Evolutionary conservation across 768 basidiomycete species (phyloP), one percentile per base, ranked within the genome.

Genomic region (Cystobasidium onofrii): DNA sequence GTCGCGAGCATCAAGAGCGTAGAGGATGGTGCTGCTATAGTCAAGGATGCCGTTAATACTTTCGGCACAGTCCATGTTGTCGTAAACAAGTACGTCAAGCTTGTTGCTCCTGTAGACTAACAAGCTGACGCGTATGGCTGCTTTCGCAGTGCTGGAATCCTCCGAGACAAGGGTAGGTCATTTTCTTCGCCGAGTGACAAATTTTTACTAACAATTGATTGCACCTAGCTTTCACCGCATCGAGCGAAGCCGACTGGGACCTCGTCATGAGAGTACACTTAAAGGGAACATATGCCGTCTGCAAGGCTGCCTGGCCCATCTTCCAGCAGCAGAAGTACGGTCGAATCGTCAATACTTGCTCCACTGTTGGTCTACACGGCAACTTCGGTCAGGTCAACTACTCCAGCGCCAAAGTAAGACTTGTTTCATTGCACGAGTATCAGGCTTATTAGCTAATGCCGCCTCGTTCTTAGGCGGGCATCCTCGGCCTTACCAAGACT

Each of bases 251-350:
- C 76, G 93, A 98, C 76, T 99, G 96, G 96, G 94, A 98, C 80
- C 83, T 88, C 69, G 94, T 98, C 39, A 83, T 95, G 75, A 86
- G 88, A 62, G 87, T 97, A 29, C 94, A 98, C 81, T 85, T 99
- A 41, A 66, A 73, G 85, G 89, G 90, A 10, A 96, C 95, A 15
- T 98, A 87, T 84, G 92, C 92, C 84, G 90, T 89, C 75, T 67
- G 79, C 33, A 90, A 95, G 79, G 96, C 95, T 4, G 89, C 91
- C 29, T 99, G 96, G 96, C 92, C 94, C 0, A 83, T 91, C 77
- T 97, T 99, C 86, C 89, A 90, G 81, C 89, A 92, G 83, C 95
- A 98, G 81, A 92, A 92, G 82, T 96, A 88, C 80, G 96, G 96
- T 33, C 88, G 96, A 54, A 93, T 99, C 78, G 86, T 98, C 65